Conservation (phyloP, 345 rosid species). For the Angophora floribunda region DNA sequence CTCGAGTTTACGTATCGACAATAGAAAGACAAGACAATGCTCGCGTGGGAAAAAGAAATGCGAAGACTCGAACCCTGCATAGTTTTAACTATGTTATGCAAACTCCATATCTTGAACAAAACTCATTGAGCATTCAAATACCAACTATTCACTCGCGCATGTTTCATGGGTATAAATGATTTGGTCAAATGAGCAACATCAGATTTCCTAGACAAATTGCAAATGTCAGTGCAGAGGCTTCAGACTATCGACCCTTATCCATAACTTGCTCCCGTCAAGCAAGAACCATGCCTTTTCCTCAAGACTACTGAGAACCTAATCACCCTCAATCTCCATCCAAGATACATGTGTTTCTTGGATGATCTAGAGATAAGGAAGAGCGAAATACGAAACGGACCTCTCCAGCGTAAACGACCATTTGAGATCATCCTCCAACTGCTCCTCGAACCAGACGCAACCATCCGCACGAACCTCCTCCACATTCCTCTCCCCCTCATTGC, state of each 20-base stretch:
- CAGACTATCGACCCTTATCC: background rate
- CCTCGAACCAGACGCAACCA: constrained; percentile 59
- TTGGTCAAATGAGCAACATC: background rate
- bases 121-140: background rate
- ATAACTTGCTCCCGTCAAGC: background rate
- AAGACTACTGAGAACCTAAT: background rate
- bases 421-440: constrained; percentile 74
- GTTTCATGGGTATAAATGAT: background rate
- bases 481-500: constrained; percentile 13
- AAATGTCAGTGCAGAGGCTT: background rate
- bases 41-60: background rate
- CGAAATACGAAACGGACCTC: constrained; percentile 25
- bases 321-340: background rate
- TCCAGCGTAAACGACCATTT: constrained; percentile 91
- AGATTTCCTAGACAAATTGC: background rate
- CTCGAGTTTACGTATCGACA: background rate
- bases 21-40: background rate
- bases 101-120: background rate
- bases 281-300: background rate
- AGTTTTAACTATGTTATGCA: background rate
- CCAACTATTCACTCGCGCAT: background rate
- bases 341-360: background rate
- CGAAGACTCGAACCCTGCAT: background rate
- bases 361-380: background rate
- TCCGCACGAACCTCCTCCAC: background rate